Conservation (phyloP, 441 rosid species). For the Melianthus villosus region DNA sequence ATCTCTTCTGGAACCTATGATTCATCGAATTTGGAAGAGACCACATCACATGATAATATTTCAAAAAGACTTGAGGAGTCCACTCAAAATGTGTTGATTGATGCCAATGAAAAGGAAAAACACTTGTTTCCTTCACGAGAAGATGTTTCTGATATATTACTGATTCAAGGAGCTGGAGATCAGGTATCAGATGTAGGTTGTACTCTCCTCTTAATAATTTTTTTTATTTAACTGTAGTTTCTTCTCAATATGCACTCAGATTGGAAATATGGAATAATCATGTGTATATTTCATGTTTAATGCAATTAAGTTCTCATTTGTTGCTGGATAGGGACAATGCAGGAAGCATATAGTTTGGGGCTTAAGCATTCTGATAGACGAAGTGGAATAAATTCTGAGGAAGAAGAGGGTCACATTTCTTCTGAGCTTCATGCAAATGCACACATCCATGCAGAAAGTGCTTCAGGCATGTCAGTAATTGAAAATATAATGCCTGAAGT, state of each 20-base stretch:
- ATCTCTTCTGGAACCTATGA: conserved; percentile 13
- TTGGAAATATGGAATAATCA: conserved; percentile 10
- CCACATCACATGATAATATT: conserved; percentile 16
- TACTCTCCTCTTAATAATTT: conserved; percentile 31
- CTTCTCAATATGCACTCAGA: conserved; percentile 10
- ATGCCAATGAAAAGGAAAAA: conserved; percentile 17
- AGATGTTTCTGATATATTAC: conserved; percentile 29
- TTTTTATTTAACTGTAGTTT: neutral
- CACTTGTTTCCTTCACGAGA: conserved; percentile 21
- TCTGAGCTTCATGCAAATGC: conserved; percentile 10
- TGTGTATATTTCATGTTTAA: conserved; percentile 27
- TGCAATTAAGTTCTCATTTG: conserved; percentile 56
- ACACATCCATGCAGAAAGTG: conserved; percentile 19
- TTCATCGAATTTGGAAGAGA: conserved; percentile 21
- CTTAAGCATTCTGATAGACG: conserved; percentile 24
- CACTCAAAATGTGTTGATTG: conserved; percentile 10
- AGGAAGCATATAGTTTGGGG: conserved; percentile 59
- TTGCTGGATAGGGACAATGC: conserved; percentile 92
- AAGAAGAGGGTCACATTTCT: conserved; percentile 10
- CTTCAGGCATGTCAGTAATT: conserved; percentile 10
- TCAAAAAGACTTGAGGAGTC: conserved; percentile 10
- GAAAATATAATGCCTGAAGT: conserved; percentile 18
- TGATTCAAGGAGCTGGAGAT: conserved; percentile 38
- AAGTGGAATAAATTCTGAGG: conserved; percentile 16
- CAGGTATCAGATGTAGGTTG: conserved; percentile 87